These are phyloP conservation scores for Paraglomus occultum DNA, from an alignment of 192 early-diverging fungal genomes.

Conservation along the genomic window DNA sequence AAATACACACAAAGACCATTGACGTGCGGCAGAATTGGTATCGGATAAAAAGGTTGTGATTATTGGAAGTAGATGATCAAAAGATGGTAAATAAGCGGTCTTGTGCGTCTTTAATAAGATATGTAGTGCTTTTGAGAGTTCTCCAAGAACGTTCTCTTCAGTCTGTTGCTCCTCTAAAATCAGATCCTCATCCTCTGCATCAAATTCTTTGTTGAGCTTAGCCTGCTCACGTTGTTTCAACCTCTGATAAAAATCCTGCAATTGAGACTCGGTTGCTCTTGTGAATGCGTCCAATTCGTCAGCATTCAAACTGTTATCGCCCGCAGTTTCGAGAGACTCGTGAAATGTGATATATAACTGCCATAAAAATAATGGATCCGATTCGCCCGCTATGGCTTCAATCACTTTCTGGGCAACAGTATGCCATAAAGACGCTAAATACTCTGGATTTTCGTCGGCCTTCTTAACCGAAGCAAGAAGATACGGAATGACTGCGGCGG, in stretches of 20 bases:
- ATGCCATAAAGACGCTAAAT: conserved; percentile 70
- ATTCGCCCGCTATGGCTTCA: conserved; percentile 74
- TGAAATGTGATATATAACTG: conserved; percentile 77
- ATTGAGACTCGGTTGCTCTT: conserved; percentile 63
- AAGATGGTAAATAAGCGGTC: conserved; percentile 70
- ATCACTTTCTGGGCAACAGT: conserved; percentile 73
- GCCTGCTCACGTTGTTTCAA: conserved; percentile 72
- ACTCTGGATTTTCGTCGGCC: conserved; percentile 45
- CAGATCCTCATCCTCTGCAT: conserved; percentile 91
- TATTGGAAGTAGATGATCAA: conserved; percentile 77
- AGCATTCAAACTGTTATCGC: conserved; percentile 59
- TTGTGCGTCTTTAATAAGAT: conserved; percentile 76
- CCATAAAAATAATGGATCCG: conserved; percentile 76
- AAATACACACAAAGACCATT: conserved; percentile 92
- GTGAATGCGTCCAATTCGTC: conserved; percentile 72
- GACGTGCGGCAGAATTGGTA: conserved; percentile 66
- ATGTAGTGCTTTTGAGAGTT: conserved; percentile 81
- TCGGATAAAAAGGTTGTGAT: conserved; percentile 66
- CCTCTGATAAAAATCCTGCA: conserved; percentile 76
- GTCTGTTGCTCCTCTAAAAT: conserved; percentile 77
- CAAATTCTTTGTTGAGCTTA: conserved; percentile 76
- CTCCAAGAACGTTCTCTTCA: conserved; percentile 79
- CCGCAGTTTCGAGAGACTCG: conserved; percentile 67
- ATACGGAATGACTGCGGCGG: conserved; percentile 77
- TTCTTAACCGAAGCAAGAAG: conserved; percentile 66